Base-by-base conservation (phyloP, 2,329 filamentous ascomycete species). In the Colletotrichum gigasporum region DNA sequence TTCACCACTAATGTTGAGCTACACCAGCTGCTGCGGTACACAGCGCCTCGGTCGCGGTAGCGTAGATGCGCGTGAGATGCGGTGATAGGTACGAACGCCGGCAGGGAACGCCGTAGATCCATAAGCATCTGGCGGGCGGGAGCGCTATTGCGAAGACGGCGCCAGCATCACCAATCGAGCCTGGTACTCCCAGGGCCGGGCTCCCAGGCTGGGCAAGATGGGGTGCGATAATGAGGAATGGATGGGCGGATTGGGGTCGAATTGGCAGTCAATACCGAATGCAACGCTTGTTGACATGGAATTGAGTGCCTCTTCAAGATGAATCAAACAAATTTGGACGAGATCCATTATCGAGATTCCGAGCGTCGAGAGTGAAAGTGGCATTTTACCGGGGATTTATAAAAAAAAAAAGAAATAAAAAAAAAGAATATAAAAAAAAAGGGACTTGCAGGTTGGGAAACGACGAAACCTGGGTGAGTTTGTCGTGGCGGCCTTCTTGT, bases 401-500 rank as follows among this genome's bases (percentile, higher is more conserved):
- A 48, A 14, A 11, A 22, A 14, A 16, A 28, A 12, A 24, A n/a
- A 54, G 34, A 28, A 7, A 55, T 5, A 34, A 24, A 30, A 22
- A 35, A 37, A 39, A 28, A 35, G 22, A 55, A 34, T 16, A 30
- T n/a, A 35, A 37, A 39, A 28, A 35, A 28, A 55, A 48, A 45
- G 41, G 42, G 28, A 42, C 22, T 48, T 24, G 20, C 14, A 44
- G 18, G 52, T 45, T 32, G 52, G n/a, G n/a, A n/a, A n/a, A n/a
- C n/a, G n/a, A n/a, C n/a, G n/a, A n/a, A n/a, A n/a, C n/a, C 41
- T 47, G 20, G 39, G 12, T 26, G 28, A 63, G 60, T 63, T 60
- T 62, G 44, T 61, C 56, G 55, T 47, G 39, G 48, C 61, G 48
- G 37, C 34, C 28, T 61, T 54, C 48, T 54, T 35, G 42, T 64